A percentile compares a stretch with the other conserved stretches of the same genome.
Conservation (phyloP, 257 asterid genomes). For the Solanum piurae region DNA sequence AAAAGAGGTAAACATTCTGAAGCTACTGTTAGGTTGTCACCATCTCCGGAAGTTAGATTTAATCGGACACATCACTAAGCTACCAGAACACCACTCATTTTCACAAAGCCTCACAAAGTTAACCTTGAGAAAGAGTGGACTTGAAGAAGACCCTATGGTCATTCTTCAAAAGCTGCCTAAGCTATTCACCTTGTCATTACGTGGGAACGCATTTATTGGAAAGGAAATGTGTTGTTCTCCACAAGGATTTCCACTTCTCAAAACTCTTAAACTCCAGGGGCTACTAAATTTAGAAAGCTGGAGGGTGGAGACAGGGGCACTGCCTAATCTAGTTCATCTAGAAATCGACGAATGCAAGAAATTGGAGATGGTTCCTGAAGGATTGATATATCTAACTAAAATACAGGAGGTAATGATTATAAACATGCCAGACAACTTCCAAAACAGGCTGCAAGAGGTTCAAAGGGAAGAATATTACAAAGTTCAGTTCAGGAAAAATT, state of each 20-base stretch:
- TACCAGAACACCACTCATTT: conserved; percentile 24
- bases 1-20: conserved; percentile 20
- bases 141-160: conserved; percentile 40
- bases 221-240: conserved; percentile 23
- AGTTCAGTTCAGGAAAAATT: conserved; percentile 23
- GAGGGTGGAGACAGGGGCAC: conserved; percentile 36
- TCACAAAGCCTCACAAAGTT: conserved; percentile 23
- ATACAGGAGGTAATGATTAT: conserved; percentile 25
- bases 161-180: conserved; percentile 32
- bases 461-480: conserved; percentile 24
- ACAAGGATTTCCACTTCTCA: conserved; percentile 28
- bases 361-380: conserved; percentile 32
- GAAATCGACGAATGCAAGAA: conserved; percentile 29
- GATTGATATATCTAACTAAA: conserved; percentile 19
- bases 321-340: conserved; percentile 27
- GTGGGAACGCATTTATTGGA: conserved; percentile 25
- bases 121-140: conserved; percentile 41
- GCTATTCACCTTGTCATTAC: conserved; percentile 18
- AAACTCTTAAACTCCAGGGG: conserved; percentile 20
- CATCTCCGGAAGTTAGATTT: conserved; percentile 44
- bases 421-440: conserved; percentile 21
- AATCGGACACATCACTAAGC: conserved; percentile 23
- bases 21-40: conserved; percentile 18
- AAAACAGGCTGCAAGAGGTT: conserved; percentile 23
- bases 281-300: conserved; percentile 23